Conservation (phyloP, 176 grass and related monocot species). For the Stipa capillata region DNA sequence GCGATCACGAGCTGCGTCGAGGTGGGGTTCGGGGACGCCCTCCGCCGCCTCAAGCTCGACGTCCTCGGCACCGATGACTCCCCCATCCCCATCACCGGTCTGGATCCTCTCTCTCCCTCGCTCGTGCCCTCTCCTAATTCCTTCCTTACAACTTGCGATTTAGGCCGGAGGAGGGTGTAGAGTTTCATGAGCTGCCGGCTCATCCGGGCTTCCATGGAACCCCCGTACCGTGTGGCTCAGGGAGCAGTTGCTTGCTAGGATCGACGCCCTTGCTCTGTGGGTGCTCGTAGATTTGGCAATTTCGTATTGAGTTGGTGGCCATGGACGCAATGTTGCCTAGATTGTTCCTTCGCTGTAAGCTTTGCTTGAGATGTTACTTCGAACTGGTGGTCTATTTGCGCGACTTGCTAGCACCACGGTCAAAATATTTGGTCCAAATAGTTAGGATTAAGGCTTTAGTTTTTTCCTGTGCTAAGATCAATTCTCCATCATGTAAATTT, state of each 20-base stretch:
- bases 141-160: background rate
- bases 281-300: background rate
- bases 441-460: background rate
- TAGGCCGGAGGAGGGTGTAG: background rate
- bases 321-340: background rate
- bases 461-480: background rate
- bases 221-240: background rate
- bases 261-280: background rate
- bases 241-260: background rate
- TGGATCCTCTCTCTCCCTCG: background rate
- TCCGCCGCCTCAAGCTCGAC: conserved; percentile 75
- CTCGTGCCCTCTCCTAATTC: background rate
- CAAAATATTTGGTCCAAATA: background rate
- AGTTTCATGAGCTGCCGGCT: background rate
- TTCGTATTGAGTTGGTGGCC: background rate
- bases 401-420: background rate
- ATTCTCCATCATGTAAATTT: background rate
- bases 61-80: conserved; percentile 74
- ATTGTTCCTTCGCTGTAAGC: background rate
- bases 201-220: background rate
- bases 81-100: conserved; percentile 57
- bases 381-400: background rate
- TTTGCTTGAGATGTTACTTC: background rate
- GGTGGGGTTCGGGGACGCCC: conserved; percentile 42
- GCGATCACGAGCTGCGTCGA: conserved; percentile 1